Conservation (phyloP, 2,329 filamentous ascomycete genomes). For the Arthrobotrys musiformis region DNA sequence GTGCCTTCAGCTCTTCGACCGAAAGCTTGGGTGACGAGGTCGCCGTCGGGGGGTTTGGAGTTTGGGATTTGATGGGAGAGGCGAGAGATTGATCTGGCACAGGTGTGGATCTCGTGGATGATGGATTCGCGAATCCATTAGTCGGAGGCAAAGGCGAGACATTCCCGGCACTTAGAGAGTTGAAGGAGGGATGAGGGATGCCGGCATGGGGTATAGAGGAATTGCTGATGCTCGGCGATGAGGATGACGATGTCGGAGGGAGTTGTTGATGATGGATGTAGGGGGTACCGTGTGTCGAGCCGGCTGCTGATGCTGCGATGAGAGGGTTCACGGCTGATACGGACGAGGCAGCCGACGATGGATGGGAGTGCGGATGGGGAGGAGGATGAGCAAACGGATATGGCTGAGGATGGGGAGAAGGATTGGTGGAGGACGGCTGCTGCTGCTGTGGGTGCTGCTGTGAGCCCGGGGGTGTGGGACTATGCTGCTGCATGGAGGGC, state of each 20-base stretch:
- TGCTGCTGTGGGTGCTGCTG: slow-evolving; percentile 36
- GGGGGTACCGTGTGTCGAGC: slow-evolving; percentile 38
- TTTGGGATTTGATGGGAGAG: slow-evolving; percentile 43
- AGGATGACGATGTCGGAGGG: slow-evolving; percentile 31
- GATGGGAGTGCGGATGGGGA: slow-evolving; percentile 30
- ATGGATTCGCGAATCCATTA: slow-evolving; percentile 43
- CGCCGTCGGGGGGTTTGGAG: slow-evolving; percentile 29
- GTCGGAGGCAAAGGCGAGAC: slow-evolving; percentile 45
- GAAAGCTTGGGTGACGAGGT: slow-evolving; percentile 50
- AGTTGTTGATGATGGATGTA: slow-evolving; percentile 51
- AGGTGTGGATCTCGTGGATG: slow-evolving; percentile 37
- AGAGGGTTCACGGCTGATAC: slow-evolving; percentile 25
- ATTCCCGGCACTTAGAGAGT: slow-evolving; percentile 35
- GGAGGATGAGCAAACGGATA: slow-evolving; percentile 42
- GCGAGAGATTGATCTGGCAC: slow-evolving; percentile 37
- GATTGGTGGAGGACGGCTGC: slow-evolving; percentile 37
- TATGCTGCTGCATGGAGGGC: slow-evolving; percentile 55
- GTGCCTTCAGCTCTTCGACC: slow-evolving; percentile 42
- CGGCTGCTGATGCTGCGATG: slow-evolving; percentile 1
- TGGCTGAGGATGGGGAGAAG: slow-evolving; percentile 40
- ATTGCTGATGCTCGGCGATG: slow-evolving; percentile 46
- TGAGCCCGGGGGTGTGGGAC: slow-evolving; percentile 47
- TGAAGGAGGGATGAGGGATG: slow-evolving; percentile 35
- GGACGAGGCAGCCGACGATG: slow-evolving; percentile 26
- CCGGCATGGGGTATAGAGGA: slow-evolving; percentile 48